These are phyloP conservation scores for Venturia oleaginea DNA, from an alignment of 2,329 filamentous ascomycete species.

Conservation along the genomic window DNA sequence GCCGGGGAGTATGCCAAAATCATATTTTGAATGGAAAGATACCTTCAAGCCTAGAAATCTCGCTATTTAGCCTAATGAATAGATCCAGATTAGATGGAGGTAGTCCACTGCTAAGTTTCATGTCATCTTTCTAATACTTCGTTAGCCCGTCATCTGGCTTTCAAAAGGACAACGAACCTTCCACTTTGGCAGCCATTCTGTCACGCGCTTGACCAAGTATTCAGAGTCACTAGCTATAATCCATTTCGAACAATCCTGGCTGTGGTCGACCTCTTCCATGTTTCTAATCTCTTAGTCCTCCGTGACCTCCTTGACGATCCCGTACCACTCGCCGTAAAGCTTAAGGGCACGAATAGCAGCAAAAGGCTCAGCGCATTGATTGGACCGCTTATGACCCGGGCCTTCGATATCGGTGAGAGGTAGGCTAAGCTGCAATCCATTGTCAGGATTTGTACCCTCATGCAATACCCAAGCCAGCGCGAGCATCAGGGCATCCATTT, in stretches of 20 bases:
- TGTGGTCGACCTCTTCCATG: not conserved
- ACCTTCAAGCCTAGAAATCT: not conserved
- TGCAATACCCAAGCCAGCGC: not conserved
- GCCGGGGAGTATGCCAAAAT: not conserved
- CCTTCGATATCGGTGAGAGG: not conserved
- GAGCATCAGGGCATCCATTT: not conserved
- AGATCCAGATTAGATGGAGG: not conserved
- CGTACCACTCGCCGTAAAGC: not conserved
- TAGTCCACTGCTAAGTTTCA: not conserved
- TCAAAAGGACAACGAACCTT: not conserved
- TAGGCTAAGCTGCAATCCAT: not conserved
- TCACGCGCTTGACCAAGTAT: not conserved
- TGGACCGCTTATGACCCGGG: not conserved
- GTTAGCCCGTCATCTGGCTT: no score
- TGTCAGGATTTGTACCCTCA: not conserved
- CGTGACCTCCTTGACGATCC: no score
- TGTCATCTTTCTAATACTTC: no score
- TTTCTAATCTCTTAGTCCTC: not conserved
- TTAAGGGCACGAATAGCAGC: not conserved
- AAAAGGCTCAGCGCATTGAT: not conserved
- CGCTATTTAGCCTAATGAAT: not conserved
- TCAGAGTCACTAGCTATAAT: not conserved
- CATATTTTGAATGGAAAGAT: not conserved
- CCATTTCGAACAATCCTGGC: not conserved
- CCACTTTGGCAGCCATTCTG: conserved; percentile 7